Evolutionary conservation across 2,329 filamentous ascomycete species (phyloP).

Genomic region (Botrytis fabae): DNA sequence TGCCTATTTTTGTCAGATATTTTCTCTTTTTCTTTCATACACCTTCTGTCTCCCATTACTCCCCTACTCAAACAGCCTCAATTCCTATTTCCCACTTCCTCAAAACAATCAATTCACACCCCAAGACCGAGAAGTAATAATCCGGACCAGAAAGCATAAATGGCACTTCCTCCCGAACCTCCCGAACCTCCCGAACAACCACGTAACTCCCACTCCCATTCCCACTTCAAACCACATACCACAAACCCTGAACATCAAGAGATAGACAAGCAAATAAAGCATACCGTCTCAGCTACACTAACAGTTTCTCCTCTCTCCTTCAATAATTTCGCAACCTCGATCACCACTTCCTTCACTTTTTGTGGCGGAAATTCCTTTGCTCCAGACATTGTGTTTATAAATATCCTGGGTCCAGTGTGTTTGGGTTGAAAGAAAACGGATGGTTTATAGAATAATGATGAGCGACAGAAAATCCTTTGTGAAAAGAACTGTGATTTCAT

Average conservation of each 20-base stretch:
- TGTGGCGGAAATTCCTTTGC: conserved; percentile 34
- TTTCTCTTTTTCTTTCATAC: background rate
- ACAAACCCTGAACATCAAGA: background rate
- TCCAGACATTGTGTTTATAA: conserved; percentile 1
- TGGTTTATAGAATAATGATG: background rate
- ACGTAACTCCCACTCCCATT: background rate
- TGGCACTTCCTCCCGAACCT: background rate
- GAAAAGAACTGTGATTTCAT: conserved; percentile 5
- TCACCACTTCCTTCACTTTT: conserved; percentile 35
- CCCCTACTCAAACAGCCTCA: background rate
- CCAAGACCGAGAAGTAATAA: background rate
- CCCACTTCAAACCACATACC: background rate
- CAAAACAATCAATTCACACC: background rate
- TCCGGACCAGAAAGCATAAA: background rate
- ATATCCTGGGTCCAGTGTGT: background rate
- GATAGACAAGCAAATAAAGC: conserved; percentile 22
- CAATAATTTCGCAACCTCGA: conserved; percentile 54
- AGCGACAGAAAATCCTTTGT: background rate
- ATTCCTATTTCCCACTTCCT: too few relatives aligned
- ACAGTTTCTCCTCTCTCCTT: conserved; percentile 57
- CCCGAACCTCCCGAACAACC: background rate
- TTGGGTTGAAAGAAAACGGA: background rate
- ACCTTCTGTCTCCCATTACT: too few relatives aligned
- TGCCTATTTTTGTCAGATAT: conserved; percentile 44
- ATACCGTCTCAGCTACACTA: conserved; percentile 61